Percentiles rank a stretch among this genome's conserved stretches.
These are phyloP conservation scores for Proliferodiscus dingleyae DNA, from an alignment of 2,329 filamentous ascomycete genomes.

Conservation along the genomic window DNA sequence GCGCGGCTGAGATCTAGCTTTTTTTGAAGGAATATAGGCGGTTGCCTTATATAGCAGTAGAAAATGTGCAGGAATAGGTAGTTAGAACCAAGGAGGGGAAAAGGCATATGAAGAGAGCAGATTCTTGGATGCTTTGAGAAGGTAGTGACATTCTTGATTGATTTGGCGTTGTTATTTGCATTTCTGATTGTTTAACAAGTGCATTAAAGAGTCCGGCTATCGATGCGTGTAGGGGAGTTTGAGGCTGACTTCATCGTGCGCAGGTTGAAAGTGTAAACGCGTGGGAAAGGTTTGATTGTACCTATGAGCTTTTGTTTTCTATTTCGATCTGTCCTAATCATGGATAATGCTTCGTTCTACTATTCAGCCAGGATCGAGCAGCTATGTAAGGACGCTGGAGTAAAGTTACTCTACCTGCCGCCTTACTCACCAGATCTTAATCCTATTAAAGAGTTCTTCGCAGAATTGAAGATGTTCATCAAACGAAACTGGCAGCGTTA, in stretches of 20 bases:
- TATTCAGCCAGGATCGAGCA: conserved; percentile 22
- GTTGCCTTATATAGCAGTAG: conserved; percentile 47
- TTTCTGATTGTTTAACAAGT: too few relatives aligned
- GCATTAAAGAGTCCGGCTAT: too few relatives aligned
- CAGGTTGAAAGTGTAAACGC: too few relatives aligned
- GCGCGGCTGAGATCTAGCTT: conserved; percentile 58
- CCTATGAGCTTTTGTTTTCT: too few relatives aligned
- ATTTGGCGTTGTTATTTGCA: too few relatives aligned
- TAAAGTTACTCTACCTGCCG: conserved; percentile 14
- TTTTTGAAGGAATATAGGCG: conserved; percentile 58
- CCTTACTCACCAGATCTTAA: conserved; percentile 17
- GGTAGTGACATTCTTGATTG: too few relatives aligned
- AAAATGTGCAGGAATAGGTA: conserved; percentile 43
- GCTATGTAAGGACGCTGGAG: conserved; percentile 21
- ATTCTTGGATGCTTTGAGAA: too few relatives aligned
- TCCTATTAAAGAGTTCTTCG: conserved; percentile 23
- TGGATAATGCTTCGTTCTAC: conserved; percentile 34
- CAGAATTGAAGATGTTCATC: conserved; percentile 26
- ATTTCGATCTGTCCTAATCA: conserved; percentile 34
- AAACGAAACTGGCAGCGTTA: conserved; percentile 22
- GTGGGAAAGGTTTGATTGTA: too few relatives aligned
- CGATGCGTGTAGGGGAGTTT: too few relatives aligned
- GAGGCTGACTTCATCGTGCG: too few relatives aligned
- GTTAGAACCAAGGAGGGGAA: too few relatives aligned
- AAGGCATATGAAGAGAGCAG: too few relatives aligned